Percentiles rank a stretch among this genome's conserved stretches.
These are phyloP conservation scores for Trapa bicornis DNA, from an alignment of 345 rosid genomes.

Conservation along the genomic window DNA sequence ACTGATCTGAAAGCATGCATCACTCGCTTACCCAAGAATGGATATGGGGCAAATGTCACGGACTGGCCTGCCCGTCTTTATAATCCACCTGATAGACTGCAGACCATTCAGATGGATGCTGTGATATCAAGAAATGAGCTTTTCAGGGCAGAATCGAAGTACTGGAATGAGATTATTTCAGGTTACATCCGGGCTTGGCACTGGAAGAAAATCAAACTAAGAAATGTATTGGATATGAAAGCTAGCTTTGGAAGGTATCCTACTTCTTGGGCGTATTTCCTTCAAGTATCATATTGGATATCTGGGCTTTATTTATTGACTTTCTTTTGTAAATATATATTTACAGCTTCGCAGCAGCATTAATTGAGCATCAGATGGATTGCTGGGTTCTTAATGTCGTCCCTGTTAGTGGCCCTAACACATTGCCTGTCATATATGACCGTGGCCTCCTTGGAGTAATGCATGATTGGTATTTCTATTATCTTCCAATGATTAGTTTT, in stretches of 20 bases:
- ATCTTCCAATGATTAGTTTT: not conserved
- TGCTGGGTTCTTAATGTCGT: constrained; percentile 90
- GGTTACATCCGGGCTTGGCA: constrained; percentile 46
- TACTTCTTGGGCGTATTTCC: constrained; percentile 5
- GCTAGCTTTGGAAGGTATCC: constrained; percentile 91
- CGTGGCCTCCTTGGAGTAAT: constrained; percentile 89
- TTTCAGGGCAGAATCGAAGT: constrained; percentile 76
- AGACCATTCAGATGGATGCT: constrained; percentile 74
- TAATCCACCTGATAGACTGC: constrained; percentile 82
- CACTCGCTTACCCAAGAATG: constrained; percentile 65
- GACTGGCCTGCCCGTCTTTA: constrained; percentile 80
- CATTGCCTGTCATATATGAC: constrained; percentile 89
- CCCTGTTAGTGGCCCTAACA: constrained; percentile 82
- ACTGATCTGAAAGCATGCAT: constrained; percentile 81
- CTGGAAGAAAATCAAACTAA: constrained; percentile 66
- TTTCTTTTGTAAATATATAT: constrained; percentile 9
- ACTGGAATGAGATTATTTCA: constrained; percentile 69
- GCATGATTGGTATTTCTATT: constrained; percentile 78
- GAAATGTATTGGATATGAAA: constrained; percentile 96
- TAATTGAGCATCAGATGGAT: constrained; percentile 55
- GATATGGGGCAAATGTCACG: constrained; percentile 63
- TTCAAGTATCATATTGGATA: not conserved
- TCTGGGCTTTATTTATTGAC: not conserved
- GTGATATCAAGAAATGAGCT: constrained; percentile 83
- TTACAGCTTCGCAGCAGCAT: constrained; percentile 73